Conservation (phyloP, 495 filamentous ascomycete species). For the Penicillium herquei region DNA sequence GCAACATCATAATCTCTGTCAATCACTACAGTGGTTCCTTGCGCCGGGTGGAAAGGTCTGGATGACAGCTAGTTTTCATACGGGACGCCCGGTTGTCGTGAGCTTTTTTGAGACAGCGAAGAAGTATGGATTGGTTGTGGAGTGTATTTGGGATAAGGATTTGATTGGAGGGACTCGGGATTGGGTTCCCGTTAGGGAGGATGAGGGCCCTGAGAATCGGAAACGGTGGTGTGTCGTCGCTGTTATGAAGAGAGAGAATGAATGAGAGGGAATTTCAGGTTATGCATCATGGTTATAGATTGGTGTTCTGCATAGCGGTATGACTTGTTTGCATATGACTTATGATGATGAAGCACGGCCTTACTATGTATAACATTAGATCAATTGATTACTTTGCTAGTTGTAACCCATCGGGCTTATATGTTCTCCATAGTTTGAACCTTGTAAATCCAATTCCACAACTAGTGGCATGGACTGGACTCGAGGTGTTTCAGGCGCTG, state of each 20-base stretch:
- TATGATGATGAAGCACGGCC: conserved; percentile 3
- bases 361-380: neutral
- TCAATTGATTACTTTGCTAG: too few relatives aligned
- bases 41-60: conserved; percentile 55
- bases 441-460: too few relatives aligned
- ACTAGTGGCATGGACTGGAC: too few relatives aligned
- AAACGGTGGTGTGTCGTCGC: conserved; percentile 79
- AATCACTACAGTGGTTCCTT: conserved; percentile 73
- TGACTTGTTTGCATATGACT: neutral
- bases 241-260: conserved; percentile 48
- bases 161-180: conserved; percentile 64
- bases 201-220: conserved; percentile 64
- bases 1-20: conserved; percentile 70
- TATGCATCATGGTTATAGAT: too few relatives aligned
- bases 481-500: too few relatives aligned
- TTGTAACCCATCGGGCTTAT: too few relatives aligned
- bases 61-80: conserved; percentile 80
- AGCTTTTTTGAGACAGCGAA: conserved; percentile 67
- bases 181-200: conserved; percentile 56
- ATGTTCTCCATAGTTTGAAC: too few relatives aligned
- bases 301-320: neutral
- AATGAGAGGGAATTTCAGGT: too few relatives aligned
- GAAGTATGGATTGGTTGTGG: conserved; percentile 61
- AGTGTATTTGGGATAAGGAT: conserved; percentile 74
- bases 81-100: conserved; percentile 68